Evolutionary conservation across 495 filamentous ascomycete genomes (phyloP).

Genomic region (Choiromyces venosus): DNA sequence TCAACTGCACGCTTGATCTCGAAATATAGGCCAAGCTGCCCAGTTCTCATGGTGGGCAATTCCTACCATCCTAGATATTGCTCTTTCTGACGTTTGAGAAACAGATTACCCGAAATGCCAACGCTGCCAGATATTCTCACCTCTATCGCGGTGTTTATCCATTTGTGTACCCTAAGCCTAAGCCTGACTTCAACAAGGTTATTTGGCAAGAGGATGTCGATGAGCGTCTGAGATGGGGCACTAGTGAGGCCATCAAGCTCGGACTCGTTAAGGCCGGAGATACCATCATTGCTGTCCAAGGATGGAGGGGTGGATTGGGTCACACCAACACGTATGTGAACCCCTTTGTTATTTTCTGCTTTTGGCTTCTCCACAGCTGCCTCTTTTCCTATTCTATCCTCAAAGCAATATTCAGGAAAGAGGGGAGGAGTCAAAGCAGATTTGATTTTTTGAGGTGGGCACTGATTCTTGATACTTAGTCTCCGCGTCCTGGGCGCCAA

Average conservation of each 20-base stretch:
- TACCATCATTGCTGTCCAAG: slow-evolving; percentile 88
- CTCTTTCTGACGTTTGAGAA: slow-evolving; percentile 1
- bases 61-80: not conserved
- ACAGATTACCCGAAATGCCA: slow-evolving; percentile 63
- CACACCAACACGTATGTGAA: slow-evolving; percentile 79
- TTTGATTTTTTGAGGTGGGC: slow-evolving; percentile 18
- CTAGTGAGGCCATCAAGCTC: slow-evolving; percentile 73
- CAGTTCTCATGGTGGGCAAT: slow-evolving; percentile 81
- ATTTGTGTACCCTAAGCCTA: slow-evolving; percentile 84
- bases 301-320: slow-evolving; percentile 94
- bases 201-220: slow-evolving; percentile 99
- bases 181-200: slow-evolving; percentile 81
- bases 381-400: slow-evolving; percentile 12
- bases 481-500: slow-evolving; percentile 36
- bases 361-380: slow-evolving; percentile 11
- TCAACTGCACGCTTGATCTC: slow-evolving; percentile 88
- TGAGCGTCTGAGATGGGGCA: slow-evolving; percentile 90
- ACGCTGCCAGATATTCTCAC: slow-evolving; percentile 82
- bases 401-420: slow-evolving; percentile 3
- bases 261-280: slow-evolving; percentile 76
- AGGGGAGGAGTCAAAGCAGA: slow-evolving; percentile 10
- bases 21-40: slow-evolving; percentile 97
- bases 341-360: not conserved
- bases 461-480: slow-evolving; percentile 37
- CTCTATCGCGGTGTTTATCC: slow-evolving; percentile 97